Percentiles rank a stretch among this genome's conserved stretches.
These are phyloP conservation scores for Prinsepia uniflora DNA, from an alignment of 306 rosid genomes.

Conservation along the genomic window DNA sequence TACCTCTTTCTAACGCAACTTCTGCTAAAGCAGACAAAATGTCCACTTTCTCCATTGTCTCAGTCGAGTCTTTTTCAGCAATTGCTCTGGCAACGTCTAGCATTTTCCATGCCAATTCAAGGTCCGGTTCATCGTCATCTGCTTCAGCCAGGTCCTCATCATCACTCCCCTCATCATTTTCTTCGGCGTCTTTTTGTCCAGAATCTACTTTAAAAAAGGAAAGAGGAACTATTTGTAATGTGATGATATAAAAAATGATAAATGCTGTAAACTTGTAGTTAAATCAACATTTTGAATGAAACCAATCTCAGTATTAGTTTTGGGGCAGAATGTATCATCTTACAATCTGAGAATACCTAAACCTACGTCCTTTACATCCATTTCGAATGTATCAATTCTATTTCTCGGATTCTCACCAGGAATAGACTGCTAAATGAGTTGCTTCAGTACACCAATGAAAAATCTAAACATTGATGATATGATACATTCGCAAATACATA, in stretches of 20 bases:
- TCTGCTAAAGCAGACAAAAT: constrained; percentile 87
- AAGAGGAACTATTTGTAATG: background rate
- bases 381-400: background rate
- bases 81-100: constrained; percentile 96
- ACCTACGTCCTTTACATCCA: background rate
- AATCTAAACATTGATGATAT: background rate
- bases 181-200: constrained; percentile 53
- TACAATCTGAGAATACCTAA: background rate
- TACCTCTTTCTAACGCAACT: constrained; percentile 94
- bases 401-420: background rate
- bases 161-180: constrained; percentile 58
- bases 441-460: background rate
- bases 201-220: constrained; percentile 39
- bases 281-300: background rate
- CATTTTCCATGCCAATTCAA: constrained; percentile 98
- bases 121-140: constrained; percentile 92
- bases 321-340: background rate
- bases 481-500: background rate
- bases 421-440: background rate
- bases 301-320: background rate
- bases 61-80: constrained; percentile 64
- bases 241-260: constrained; percentile 1
- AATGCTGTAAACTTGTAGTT: background rate
- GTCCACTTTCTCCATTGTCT: constrained; percentile 88
- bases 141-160: constrained; percentile 71